Base-by-base conservation (phyloP, 371 early-diverging fungal species). In the Capillidium rhysosporum region DNA sequence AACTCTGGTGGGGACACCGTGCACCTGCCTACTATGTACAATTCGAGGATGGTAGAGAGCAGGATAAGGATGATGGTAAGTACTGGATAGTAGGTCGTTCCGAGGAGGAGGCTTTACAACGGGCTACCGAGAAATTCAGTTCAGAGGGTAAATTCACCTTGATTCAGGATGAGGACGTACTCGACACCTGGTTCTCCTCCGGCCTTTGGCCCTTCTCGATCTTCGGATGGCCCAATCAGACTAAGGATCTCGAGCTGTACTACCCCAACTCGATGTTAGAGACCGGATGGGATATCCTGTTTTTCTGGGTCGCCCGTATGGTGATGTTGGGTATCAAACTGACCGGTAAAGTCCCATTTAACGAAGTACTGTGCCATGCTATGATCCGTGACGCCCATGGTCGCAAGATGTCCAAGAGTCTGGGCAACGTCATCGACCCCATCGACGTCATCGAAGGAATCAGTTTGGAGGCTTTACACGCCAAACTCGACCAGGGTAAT, bases 241-340 rank as follows among this genome's bases (percentile, higher is more conserved):
- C 93, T 8, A 66, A 67, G 0, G 95, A 99, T 69, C 65, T 90
- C 52, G 63, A 77, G 46, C 74, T 70, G 46, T 97, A 85, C 71
- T 99, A 91, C 63, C 99, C 99, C 10, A 87, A 86, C 40, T 67
- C 84, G 4, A 59, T 99, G 25, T 70, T 98, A 28, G 99, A 99
- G 69, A 99, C 99, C 54, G 99, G 99, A 18, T 85, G 84, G 80
- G 99, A 99, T 70, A 99, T 99, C 70, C 65, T 99, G 54, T 98
- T 98, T 83, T 98, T 98, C 80, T 99, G 99, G 99, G 98, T 98
- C 38, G 98, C 98, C 2, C 80, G 99, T 59, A 99, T 99, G 99
- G 96, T 98, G 34, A 98, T 99, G 98, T 65, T 98, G 54, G 89
- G 95, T 60, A 79, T 91, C 56, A 86, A 95, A 64, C 69, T 98